phyloP scores from a whole-genome alignment of 2,329 filamentous ascomycete genomes.

The Davidsoniella neocaledoniae region DNA sequence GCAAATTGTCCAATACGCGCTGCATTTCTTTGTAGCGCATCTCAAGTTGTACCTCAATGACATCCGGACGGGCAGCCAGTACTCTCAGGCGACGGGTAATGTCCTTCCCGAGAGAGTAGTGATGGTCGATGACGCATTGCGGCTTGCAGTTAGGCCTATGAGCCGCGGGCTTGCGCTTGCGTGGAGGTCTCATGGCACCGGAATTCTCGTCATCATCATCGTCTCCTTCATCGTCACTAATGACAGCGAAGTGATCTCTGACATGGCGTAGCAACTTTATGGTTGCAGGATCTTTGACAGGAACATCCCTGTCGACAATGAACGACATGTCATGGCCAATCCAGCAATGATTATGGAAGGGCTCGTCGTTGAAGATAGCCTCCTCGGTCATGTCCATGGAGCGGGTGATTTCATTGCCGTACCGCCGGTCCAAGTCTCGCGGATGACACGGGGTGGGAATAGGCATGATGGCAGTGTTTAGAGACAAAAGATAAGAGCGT shows the following conservation, averaged over 20 bases:
- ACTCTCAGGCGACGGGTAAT: background rate
- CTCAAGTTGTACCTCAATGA: background rate
- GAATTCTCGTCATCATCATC: background rate
- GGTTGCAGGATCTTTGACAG: background rate
- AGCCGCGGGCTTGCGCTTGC: background rate
- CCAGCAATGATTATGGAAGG: background rate
- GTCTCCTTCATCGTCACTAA: background rate
- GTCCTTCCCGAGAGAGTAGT: background rate
- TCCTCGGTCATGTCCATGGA: too few relatives aligned
- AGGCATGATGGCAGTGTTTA: too few relatives aligned
- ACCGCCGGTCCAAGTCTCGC: too few relatives aligned
- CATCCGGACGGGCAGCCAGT: background rate
- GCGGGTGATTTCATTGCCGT: too few relatives aligned
- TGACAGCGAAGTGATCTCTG: background rate
- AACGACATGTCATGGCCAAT: background rate
- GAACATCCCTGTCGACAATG: background rate
- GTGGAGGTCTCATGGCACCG: background rate
- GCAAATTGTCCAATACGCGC: background rate
- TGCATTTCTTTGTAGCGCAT: background rate
- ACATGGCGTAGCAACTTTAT: too few relatives aligned
- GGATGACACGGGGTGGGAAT: too few relatives aligned
- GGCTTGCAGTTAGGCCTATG: background rate
- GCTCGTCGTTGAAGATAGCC: background rate
- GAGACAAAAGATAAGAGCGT: too few relatives aligned
- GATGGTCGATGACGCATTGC: background rate